A percentile compares a stretch with the other conserved stretches of the same genome.
These are phyloP conservation scores for Pseudoscleropodium purum DNA, from an alignment of 225 moss, liverwort and hornwort genomes.

Conservation along the genomic window DNA sequence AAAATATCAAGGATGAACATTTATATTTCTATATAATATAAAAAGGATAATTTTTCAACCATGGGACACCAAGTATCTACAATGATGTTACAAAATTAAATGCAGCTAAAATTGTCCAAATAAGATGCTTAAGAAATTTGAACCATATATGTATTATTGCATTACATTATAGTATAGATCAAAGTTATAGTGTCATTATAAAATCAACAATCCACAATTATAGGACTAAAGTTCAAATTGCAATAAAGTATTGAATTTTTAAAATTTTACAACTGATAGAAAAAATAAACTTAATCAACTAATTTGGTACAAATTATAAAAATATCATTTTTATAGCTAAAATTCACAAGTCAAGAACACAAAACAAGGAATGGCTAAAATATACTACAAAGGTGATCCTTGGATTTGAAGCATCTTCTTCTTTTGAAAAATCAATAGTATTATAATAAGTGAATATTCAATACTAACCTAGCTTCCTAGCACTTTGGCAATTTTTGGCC, in stretches of 20 bases:
- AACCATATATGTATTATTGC: neutral
- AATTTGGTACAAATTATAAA: no score
- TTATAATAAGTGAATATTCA: neutral
- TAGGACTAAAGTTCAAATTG: neutral
- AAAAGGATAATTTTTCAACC: neutral
- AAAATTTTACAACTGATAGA: neutral
- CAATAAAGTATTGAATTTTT: neutral
- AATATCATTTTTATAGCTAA: neutral
- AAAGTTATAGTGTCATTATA: neutral
- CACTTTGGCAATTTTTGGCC: accelerated
- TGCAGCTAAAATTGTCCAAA: accelerated
- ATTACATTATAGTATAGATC: neutral
- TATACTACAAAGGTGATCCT: neutral
- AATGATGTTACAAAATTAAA: neutral
- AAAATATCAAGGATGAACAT: neutral
- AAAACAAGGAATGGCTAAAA: neutral
- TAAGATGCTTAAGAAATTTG: neutral
- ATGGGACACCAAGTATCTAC: accelerated
- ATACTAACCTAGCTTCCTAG: neutral
- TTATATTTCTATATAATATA: neutral
- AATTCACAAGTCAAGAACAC: neutral
- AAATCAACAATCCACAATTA: neutral
- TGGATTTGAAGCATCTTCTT: neutral
- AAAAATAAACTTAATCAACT: neutral
- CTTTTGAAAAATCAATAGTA: neutral